Evolutionary conservation across 768 basidiomycete species (phyloP).

Genomic region (Gloeostereum incarnatum): DNA sequence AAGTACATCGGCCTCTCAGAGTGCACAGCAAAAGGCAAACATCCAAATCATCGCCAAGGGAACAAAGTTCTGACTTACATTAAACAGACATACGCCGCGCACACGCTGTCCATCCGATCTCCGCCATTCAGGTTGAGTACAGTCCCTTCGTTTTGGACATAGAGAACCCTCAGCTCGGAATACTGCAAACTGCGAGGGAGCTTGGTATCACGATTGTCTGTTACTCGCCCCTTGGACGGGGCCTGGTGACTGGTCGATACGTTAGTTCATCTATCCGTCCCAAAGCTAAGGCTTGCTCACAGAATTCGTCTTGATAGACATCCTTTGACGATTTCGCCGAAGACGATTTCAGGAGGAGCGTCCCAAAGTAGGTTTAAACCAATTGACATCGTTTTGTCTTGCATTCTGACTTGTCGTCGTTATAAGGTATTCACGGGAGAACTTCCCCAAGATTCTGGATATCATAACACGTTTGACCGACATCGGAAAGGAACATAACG

Average conservation of each 20-base stretch:
- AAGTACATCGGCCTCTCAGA: conserved; percentile 25
- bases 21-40: conserved; percentile 13
- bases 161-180: conserved; percentile 18
- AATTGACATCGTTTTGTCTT: not conserved
- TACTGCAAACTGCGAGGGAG: conserved; percentile 22
- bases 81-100: conserved; percentile 22
- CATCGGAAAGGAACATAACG: conserved; percentile 19
- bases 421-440: conserved; percentile 23
- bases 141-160: conserved; percentile 22
- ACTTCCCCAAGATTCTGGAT: conserved; percentile 34
- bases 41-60: not conserved
- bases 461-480: conserved; percentile 21
- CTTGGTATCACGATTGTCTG: conserved; percentile 25
- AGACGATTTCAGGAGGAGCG: conserved; percentile 19
- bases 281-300: conserved; percentile 5
- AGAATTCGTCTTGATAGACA: conserved; percentile 16
- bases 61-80: conserved; percentile 10
- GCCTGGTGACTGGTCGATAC: conserved; percentile 26
- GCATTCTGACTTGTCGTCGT: not conserved
- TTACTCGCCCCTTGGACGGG: conserved; percentile 29
- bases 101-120: conserved; percentile 19
- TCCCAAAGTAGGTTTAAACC: conserved; percentile 19
- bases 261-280: conserved; percentile 12
- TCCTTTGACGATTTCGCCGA: conserved; percentile 25
- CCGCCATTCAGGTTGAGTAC: conserved; percentile 25